Percentiles rank a stretch among this genome's conserved stretches.
phyloP scores from a whole-genome alignment of 192 early-diverging fungal genomes.

The Rhizophagus clarus region DNA sequence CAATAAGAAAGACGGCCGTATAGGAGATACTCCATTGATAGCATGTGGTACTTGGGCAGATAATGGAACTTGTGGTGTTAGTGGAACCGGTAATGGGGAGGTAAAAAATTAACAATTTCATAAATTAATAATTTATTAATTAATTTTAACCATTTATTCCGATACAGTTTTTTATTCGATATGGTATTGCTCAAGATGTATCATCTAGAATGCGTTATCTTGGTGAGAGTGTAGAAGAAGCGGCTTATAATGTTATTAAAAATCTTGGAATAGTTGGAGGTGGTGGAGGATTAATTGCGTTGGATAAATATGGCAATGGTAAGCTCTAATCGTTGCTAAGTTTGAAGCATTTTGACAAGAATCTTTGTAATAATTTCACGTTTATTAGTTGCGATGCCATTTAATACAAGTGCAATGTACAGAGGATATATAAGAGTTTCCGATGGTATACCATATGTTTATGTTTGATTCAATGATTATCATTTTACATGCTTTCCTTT shows the following conservation, averaged over 20 bases:
- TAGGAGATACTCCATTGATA: conserved; percentile 55
- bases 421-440: conserved; percentile 43
- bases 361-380: neutral
- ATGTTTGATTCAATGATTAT: conserved; percentile 35
- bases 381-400: conserved; percentile 42
- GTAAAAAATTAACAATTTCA: conserved; percentile 18
- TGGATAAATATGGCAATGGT: conserved; percentile 45
- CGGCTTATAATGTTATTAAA: conserved; percentile 37
- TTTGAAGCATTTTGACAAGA: neutral
- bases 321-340: neutral
- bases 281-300: conserved; percentile 46
- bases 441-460: conserved; percentile 38
- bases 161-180: conserved; percentile 46
- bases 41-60: conserved; percentile 52
- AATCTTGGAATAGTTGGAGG: conserved; percentile 39
- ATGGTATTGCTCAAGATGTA: conserved; percentile 43
- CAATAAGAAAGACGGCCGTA: conserved; percentile 46
- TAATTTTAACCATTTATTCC: neutral
- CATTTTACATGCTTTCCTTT: too few species aligned
- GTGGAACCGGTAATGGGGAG: conserved; percentile 52
- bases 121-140: too few species aligned
- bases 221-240: conserved; percentile 37
- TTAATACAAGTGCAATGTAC: conserved; percentile 49
- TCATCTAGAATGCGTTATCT: conserved; percentile 49
- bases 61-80: conserved; percentile 44